These are phyloP conservation scores for Elongisporangium undulatum DNA, from an alignment of 352 stramenopile species.

Conservation along the genomic window DNA sequence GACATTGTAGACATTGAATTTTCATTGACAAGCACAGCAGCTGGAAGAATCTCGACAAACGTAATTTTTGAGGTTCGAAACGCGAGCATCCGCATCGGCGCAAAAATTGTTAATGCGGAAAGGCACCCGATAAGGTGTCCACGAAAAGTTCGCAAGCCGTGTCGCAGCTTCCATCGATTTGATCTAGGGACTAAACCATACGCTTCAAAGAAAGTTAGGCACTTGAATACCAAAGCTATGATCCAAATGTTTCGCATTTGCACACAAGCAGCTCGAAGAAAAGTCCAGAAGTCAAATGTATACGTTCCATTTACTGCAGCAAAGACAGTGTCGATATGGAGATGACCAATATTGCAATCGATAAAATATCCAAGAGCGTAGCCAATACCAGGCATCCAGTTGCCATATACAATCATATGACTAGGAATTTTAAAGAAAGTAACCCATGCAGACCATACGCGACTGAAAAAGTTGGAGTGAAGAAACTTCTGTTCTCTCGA, in stretches of 20 bases:
- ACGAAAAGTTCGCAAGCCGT: background rate
- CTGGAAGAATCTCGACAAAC: background rate
- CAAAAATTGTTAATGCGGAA: background rate
- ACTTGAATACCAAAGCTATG: conserved; percentile 26
- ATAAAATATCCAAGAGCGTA: background rate
- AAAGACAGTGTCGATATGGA: background rate
- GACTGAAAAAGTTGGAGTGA: background rate
- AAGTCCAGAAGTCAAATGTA: conserved; percentile 5
- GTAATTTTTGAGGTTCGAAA: background rate
- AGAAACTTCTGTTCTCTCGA: conserved; percentile 7
- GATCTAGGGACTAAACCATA: background rate
- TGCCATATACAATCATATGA: conserved; percentile 32
- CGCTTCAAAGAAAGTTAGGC: background rate
- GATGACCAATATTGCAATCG: background rate
- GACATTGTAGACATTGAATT: background rate
- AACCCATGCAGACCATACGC: background rate
- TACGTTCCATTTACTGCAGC: background rate
- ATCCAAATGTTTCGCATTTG: conserved; percentile 47
- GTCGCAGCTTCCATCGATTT: background rate
- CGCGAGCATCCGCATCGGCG: background rate
- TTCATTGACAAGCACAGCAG: background rate
- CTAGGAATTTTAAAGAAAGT: conserved; percentile 25
- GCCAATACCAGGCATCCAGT: conserved; percentile 15
- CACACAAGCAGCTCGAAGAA: conserved; percentile 21
- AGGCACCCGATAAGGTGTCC: background rate